A percentile compares a stretch with the other conserved stretches of the same genome.
Evolutionary conservation across 345 rosid species (phyloP).

Genomic region (Sisymbrium irio): DNA sequence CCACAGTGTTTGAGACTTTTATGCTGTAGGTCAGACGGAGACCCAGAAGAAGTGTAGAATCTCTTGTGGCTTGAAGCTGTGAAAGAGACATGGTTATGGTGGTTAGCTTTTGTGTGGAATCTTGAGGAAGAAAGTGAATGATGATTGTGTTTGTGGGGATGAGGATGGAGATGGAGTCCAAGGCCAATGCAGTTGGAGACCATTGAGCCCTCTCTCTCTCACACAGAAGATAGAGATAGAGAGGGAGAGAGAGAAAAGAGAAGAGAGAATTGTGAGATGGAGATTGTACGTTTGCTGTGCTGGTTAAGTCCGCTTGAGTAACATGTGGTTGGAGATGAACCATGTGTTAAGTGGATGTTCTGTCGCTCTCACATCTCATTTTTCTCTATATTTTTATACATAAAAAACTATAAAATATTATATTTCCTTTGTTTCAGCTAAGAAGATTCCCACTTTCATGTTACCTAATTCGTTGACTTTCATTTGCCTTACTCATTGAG

Average conservation of each 20-base stretch:
- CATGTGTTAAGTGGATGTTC: slow-evolving; percentile 17
- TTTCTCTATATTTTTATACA: neutral
- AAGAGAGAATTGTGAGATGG: slow-evolving; percentile 18
- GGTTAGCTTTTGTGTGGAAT: slow-evolving; percentile 22
- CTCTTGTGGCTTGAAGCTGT: slow-evolving; percentile 8
- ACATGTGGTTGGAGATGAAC: slow-evolving; percentile 32
- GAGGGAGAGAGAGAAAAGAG: slow-evolving; percentile 1
- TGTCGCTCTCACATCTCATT: slow-evolving; percentile 30
- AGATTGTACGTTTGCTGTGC: slow-evolving; percentile 34
- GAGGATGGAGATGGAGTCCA: slow-evolving; percentile 47
- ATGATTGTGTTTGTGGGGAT: slow-evolving; percentile 26
- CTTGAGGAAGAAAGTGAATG: slow-evolving; percentile 11
- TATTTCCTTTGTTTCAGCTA: neutral
- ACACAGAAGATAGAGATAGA: too few species aligned
- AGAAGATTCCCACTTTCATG: slow-evolving; percentile 15
- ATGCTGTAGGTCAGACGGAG: neutral
- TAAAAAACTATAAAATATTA: neutral
- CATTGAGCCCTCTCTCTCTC: slow-evolving; percentile 38
- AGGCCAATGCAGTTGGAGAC: slow-evolving; percentile 49
- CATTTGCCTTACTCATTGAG: neutral
- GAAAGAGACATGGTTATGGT: slow-evolving; percentile 27
- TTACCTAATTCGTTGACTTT: slow-evolving; percentile 25
- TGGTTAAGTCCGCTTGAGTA: slow-evolving; percentile 12
- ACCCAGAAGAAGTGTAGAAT: slow-evolving; percentile 5
- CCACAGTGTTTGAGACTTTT: neutral